Percentiles rank a stretch among this genome's conserved stretches.
These are phyloP conservation scores for Pulicaria dysenterica DNA, from an alignment of 129 eudicot genomes.

Conservation along the genomic window DNA sequence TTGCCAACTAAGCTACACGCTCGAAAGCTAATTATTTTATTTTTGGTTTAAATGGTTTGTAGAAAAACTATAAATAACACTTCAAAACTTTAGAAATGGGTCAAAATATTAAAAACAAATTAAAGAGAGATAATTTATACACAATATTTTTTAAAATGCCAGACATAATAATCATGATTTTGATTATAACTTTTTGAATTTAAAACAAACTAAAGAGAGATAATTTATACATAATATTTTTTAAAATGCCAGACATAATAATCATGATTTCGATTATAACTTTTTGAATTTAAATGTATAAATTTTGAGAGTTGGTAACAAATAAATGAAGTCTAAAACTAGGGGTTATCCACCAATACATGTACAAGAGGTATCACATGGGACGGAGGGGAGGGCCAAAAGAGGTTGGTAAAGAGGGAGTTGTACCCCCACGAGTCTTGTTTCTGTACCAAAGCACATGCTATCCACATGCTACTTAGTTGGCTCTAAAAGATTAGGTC, in stretches of 20 bases:
- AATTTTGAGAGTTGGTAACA: not conserved
- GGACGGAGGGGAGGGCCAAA: conserved; percentile 22
- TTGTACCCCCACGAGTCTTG: conserved; percentile 36
- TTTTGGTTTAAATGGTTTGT: too few species aligned
- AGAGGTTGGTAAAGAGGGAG: conserved; percentile 33
- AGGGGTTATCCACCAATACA: conserved; percentile 30
- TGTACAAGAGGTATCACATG: conserved; percentile 29
- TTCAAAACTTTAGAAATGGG: too few species aligned
- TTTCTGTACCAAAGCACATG: conserved; percentile 37
- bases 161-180: too few species aligned
- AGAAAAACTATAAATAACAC: too few species aligned
- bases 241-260: too few species aligned
- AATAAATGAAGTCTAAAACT: not conserved
- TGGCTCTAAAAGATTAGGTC: conserved; percentile 29
- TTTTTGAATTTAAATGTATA: not conserved
- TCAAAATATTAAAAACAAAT: too few species aligned
- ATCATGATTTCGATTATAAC: too few species aligned
- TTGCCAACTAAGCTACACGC: too few species aligned
- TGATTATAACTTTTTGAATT: not conserved
- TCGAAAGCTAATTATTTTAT: too few species aligned
- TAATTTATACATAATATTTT: too few species aligned
- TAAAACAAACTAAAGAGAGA: too few species aligned
- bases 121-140: not conserved
- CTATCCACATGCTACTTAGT: conserved; percentile 34
- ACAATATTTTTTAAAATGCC: not conserved